Percentiles rank a stretch among this genome's conserved stretches.
Conservation (phyloP, 2,329 filamentous ascomycete species). For the Paecilomyces sp. region DNA sequence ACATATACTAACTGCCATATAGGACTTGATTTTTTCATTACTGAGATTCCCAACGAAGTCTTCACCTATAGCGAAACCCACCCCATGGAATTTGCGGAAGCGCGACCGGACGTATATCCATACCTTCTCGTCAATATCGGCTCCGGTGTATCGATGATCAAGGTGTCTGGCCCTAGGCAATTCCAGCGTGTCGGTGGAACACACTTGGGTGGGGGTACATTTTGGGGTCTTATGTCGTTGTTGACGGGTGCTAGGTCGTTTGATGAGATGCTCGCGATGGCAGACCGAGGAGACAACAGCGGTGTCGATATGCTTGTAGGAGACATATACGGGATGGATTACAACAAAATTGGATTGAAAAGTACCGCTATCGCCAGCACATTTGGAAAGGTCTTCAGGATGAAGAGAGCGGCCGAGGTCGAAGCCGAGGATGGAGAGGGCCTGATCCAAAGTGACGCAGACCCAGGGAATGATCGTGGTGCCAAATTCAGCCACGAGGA, state of each 20-base stretch:
- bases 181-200: conserved; percentile 92
- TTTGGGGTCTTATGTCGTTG: conserved; percentile 89
- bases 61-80: conserved; percentile 91
- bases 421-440: conserved; percentile 67
- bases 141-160: conserved; percentile 93
- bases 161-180: conserved; percentile 80
- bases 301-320: conserved; percentile 95
- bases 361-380: conserved; percentile 92
- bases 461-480: conserved; percentile 24
- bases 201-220: conserved; percentile 89
- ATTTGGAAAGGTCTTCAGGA: conserved; percentile 93
- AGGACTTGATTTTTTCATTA: conserved; percentile 98
- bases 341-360: conserved; percentile 92
- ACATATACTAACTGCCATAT: conserved; percentile 4
- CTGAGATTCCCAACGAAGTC: conserved; percentile 91
- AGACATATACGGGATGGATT: conserved; percentile 95
- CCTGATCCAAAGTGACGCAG: conserved; percentile 45
- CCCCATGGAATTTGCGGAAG: conserved; percentile 80
- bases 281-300: conserved; percentile 83
- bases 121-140: conserved; percentile 98
- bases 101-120: conserved; percentile 78
- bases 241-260: conserved; percentile 93
- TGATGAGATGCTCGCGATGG: conserved; percentile 92
- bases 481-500: conserved; percentile 68
- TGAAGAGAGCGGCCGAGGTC: conserved; percentile 77